Base-by-base conservation (phyloP, 345 rosid species). In the Alliaria petiolata region DNA sequence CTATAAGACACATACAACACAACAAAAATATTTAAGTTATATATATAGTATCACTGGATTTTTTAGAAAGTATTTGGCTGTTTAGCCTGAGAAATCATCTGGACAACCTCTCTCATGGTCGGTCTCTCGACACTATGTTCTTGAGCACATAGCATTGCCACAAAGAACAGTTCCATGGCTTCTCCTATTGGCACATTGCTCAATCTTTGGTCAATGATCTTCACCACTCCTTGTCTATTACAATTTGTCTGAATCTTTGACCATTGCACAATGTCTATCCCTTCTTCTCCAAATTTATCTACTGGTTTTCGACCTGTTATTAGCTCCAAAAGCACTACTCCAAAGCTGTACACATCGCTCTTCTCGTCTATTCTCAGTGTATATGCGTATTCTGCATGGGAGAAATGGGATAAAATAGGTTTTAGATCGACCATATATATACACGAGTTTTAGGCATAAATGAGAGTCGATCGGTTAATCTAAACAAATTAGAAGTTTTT, bases 111-210 rank as follows among this genome's bases (percentile, higher is more conserved):
- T 67, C 91, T 85, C 98, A 92, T 90, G 12, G 90, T 92, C 6
- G 98, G 98, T 54, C 98, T 85, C 78, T 93, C 96, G 33, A 93
- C 89, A 65, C 95, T 89, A 52, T 89, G 89, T 75, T 93, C 98
- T 74, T 90, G 90, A 59, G 85, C 84, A 74, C 97, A 93, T 25
- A 91, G 65, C 92, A 80, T 85, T 39, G 96, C 98, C 14, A 93
- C 81, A 79, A 90, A 93, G 80, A 90, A 89, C 53, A 90, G 70
- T 66, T 93, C 92, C 86, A 67, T 86, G 7, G 86, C 96, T 78
- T 93, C 96, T 15, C 79, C 83, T 54, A 83, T 34, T 7, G 92
- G 89, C 65, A 82, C 81, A 47, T 75, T 64, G 16, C 81, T 76
- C 42, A 90, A 68, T 73, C 90, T 83, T 20, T 83, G 71, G 62